Evolutionary conservation across 108 stramenopile genomes (phyloP).

Genomic region (Pseudonitzschia multiseries): DNA sequence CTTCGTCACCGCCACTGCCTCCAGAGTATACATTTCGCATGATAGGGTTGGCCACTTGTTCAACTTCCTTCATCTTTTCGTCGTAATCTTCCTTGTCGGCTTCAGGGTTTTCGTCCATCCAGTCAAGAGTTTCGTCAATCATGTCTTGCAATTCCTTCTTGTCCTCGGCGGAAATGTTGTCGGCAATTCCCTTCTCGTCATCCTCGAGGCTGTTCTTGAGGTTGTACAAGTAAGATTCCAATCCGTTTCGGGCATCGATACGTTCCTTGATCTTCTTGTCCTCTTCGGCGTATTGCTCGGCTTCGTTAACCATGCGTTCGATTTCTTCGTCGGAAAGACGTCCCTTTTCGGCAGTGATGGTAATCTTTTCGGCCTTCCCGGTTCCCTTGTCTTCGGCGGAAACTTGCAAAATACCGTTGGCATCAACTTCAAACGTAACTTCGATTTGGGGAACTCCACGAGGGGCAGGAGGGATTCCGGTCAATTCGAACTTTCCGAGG

Average conservation of each 20-base stretch:
- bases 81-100: constrained; percentile 93
- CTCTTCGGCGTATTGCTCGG: constrained; percentile 91
- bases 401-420: constrained; percentile 94
- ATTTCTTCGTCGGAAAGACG: constrained; percentile 95
- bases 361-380: constrained; percentile 90
- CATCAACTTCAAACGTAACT: constrained; percentile 91
- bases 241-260: constrained; percentile 92
- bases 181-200: constrained; percentile 53
- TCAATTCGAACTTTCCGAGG: constrained; percentile 91
- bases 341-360: constrained; percentile 96
- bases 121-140: constrained; percentile 92
- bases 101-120: constrained; percentile 95
- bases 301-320: constrained; percentile 95
- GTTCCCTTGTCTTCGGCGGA: constrained; percentile 90
- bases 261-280: constrained; percentile 87
- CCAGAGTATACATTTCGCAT: constrained; percentile 87
- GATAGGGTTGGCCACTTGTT: constrained; percentile 92
- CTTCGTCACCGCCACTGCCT: constrained; percentile 67
- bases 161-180: constrained; percentile 87
- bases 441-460: constrained; percentile 94
- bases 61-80: constrained; percentile 95
- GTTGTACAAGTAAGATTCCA: constrained; percentile 96
- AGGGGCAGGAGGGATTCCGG: constrained; percentile 92
- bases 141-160: constrained; percentile 88
- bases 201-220: constrained; percentile 92